Conservation (phyloP, 768 basidiomycete genomes). For the Antrodiella citrinella region DNA sequence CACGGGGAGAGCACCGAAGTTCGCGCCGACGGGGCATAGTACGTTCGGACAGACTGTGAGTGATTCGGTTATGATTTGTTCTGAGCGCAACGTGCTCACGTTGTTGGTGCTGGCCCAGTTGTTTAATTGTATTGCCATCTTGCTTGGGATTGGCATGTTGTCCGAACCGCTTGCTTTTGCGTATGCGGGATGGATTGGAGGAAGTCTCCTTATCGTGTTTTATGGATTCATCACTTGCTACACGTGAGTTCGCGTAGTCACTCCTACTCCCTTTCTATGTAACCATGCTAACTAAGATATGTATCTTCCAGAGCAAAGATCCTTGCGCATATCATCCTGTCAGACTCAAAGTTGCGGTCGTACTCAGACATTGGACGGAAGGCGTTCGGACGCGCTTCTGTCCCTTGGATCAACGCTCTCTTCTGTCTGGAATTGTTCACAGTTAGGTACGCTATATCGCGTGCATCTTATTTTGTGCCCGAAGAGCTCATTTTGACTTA, state of each 20-base stretch:
- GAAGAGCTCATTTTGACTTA: constrained; percentile 19
- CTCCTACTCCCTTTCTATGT: not conserved
- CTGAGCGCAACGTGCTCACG: too few relatives aligned
- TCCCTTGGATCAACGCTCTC: constrained; percentile 54
- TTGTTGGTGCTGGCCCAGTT: constrained; percentile 48
- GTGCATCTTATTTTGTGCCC: too few relatives aligned
- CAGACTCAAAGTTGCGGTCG: constrained; percentile 63
- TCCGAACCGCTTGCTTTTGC: constrained; percentile 89
- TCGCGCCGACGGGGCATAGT: constrained; percentile 45
- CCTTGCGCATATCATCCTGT: constrained; percentile 65
- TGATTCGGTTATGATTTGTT: too few relatives aligned
- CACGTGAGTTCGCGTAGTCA: constrained; percentile 50
- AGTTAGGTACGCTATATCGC: constrained; percentile 66
- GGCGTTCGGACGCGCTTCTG: constrained; percentile 75
- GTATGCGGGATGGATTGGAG: constrained; percentile 82
- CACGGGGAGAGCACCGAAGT: constrained; percentile 23
- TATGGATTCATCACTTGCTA: constrained; percentile 83
- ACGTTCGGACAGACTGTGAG: constrained; percentile 69
- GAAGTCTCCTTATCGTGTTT: constrained; percentile 62
- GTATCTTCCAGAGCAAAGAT: constrained; percentile 72
- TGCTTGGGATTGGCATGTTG: constrained; percentile 84
- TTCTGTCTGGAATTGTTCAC: constrained; percentile 88
- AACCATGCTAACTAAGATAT: constrained; percentile 5
- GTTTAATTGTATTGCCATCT: constrained; percentile 83
- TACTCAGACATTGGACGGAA: constrained; percentile 88